Percentiles rank a stretch among this genome's conserved stretches.
These are phyloP conservation scores for Fusarium duplospermum DNA, from an alignment of 2,329 filamentous ascomycete genomes.

Conservation along the genomic window DNA sequence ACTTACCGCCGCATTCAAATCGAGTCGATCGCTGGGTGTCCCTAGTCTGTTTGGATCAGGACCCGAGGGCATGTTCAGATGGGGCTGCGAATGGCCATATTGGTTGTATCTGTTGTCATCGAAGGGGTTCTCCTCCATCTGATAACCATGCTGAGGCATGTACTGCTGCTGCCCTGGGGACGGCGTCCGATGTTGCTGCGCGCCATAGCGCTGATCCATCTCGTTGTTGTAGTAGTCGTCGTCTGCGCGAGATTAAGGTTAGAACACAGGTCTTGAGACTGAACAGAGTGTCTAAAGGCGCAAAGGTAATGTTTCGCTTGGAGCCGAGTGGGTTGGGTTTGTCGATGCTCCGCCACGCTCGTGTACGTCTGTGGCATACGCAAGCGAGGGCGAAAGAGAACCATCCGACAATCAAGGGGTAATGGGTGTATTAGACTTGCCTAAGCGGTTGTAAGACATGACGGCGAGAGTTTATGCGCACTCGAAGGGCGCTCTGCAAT, in stretches of 20 bases:
- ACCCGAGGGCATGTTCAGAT: slow-evolving; percentile 46
- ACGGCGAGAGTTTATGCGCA: slow-evolving; percentile 45
- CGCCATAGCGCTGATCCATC: slow-evolving; percentile 59
- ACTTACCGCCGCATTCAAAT: slow-evolving; percentile 86
- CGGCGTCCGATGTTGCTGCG: slow-evolving; percentile 68
- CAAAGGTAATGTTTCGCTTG: slow-evolving; percentile 10
- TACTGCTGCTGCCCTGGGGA: slow-evolving; percentile 72
- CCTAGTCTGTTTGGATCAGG: slow-evolving; percentile 53
- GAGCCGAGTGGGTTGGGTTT: slow-evolving; percentile 11
- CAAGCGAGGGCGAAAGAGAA: slow-evolving; percentile 35
- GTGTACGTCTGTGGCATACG: slow-evolving; percentile 26
- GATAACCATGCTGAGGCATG: slow-evolving; percentile 79
- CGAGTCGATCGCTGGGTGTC: slow-evolving; percentile 80
- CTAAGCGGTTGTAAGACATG: slow-evolving; percentile 82
- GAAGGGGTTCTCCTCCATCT: slow-evolving; percentile 77
- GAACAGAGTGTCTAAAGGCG: slow-evolving; percentile 5
- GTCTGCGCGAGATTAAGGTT: slow-evolving; percentile 53
- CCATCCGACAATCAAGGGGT: slow-evolving; percentile 32
- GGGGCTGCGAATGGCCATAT: slow-evolving; percentile 37
- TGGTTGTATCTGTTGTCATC: slow-evolving; percentile 79
- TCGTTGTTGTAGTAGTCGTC: slow-evolving; percentile 70
- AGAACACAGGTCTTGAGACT: slow-evolving; percentile 25
- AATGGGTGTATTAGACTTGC: slow-evolving; percentile 59
- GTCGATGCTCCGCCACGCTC: slow-evolving; percentile 26
- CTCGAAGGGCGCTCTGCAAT: slow-evolving; percentile 28